Conservation (phyloP, 202 grass and related monocot species). For the Setaria viridis region DNA sequence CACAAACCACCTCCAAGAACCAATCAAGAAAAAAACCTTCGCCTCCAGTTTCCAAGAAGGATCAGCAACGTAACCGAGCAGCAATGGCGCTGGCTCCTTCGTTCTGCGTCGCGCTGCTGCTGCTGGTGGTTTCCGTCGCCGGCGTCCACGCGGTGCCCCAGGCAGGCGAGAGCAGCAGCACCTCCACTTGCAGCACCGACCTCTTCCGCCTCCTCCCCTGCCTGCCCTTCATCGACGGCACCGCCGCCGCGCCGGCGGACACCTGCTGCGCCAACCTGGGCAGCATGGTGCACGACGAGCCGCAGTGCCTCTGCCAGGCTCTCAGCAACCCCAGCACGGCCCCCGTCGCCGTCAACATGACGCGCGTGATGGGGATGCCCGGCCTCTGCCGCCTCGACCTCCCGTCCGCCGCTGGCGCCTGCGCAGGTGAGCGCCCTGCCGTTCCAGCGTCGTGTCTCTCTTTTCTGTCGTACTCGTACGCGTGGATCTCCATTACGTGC, state of each 20-base stretch:
- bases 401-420: slow-evolving; percentile 43
- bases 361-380: slow-evolving; percentile 59
- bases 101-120: slow-evolving; percentile 24
- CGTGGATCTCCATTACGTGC: not conserved
- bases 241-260: slow-evolving; percentile 46
- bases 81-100: slow-evolving; percentile 3
- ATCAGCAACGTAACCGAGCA: not conserved
- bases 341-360: slow-evolving; percentile 61
- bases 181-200: slow-evolving; percentile 49
- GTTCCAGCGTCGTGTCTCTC: too few species aligned
- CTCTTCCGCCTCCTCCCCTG: slow-evolving; percentile 69
- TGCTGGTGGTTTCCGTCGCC: slow-evolving; percentile 23
- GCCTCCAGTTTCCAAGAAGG: not conserved
- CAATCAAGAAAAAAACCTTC: not conserved
- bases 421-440: slow-evolving; percentile 45
- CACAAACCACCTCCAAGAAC: not conserved
- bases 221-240: slow-evolving; percentile 59
- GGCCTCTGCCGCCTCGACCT: slow-evolving; percentile 73
- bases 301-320: slow-evolving; percentile 68
- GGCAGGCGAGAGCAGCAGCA: not conserved
- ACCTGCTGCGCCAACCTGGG: slow-evolving; percentile 75
- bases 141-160: slow-evolving; percentile 2
- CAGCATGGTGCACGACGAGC: slow-evolving; percentile 69
- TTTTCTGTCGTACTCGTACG: not conserved
- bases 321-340: slow-evolving; percentile 56